These are phyloP conservation scores for Hibiscus tridactylites DNA, from an alignment of 345 rosid species.

Conservation along the genomic window DNA sequence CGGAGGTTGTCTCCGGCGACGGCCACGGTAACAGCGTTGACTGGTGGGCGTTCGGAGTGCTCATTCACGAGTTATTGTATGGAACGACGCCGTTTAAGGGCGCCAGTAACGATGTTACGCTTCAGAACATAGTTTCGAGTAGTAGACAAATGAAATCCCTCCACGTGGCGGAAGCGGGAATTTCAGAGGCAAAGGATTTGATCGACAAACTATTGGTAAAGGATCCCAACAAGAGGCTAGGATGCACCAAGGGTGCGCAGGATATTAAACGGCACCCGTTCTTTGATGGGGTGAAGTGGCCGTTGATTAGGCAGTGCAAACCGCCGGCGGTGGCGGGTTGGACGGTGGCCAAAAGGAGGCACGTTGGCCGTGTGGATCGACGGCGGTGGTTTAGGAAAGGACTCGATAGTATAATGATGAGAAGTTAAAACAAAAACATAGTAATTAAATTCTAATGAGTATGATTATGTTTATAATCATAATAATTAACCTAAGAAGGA, in stretches of 20 bases:
- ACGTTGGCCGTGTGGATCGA: constrained; percentile 30
- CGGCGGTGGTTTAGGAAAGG: constrained; percentile 44
- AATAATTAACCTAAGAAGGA: constrained; percentile 1
- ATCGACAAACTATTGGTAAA: constrained; percentile 66
- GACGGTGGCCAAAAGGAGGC: constrained; percentile 32
- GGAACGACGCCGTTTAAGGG: constrained; percentile 89
- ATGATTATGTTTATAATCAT: constrained; percentile 20
- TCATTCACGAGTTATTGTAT: constrained; percentile 55
- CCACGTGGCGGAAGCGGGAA: constrained; percentile 30
- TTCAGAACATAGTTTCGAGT: constrained; percentile 51
- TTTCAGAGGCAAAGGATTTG: constrained; percentile 58
- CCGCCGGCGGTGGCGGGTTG: constrained; percentile 66
- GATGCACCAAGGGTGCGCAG: constrained; percentile 64
- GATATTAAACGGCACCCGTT: constrained; percentile 74
- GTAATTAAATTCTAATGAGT: constrained; percentile 33
- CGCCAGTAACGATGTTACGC: constrained; percentile 55
- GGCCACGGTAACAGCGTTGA: constrained; percentile 92
- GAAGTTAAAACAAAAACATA: constrained; percentile 18
- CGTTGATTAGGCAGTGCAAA: constrained; percentile 63
- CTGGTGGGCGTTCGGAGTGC: constrained; percentile 94
- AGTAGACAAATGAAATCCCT: constrained; percentile 28
- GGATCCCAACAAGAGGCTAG: constrained; percentile 69
- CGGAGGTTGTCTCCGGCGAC: constrained; percentile 66
- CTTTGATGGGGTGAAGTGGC: constrained; percentile 71
- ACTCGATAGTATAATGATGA: constrained; percentile 25